A percentile compares a stretch with the other conserved stretches of the same genome.
Evolutionary conservation across 2,329 filamentous ascomycete genomes (phyloP).

Genomic region (Fusarium secorum): DNA sequence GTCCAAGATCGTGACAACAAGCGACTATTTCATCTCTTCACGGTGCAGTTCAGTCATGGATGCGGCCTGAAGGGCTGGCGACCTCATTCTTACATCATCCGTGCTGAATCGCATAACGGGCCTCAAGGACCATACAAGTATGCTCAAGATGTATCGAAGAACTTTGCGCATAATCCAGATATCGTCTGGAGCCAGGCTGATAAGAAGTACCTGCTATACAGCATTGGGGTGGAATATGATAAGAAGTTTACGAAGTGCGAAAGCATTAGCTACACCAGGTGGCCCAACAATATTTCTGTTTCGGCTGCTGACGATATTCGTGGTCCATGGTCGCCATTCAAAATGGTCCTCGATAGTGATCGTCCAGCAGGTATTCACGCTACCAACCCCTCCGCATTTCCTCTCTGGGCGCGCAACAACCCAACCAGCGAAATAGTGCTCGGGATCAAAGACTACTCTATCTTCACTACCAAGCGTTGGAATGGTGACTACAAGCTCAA

Average conservation of each 20-base stretch:
- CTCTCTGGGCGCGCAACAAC: constrained; percentile 38
- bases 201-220: constrained; percentile 54
- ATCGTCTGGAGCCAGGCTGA: constrained; percentile 55
- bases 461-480: not conserved
- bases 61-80: constrained; percentile 58
- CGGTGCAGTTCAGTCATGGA: constrained; percentile 54
- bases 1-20: constrained; percentile 51
- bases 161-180: constrained; percentile 57
- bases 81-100: constrained; percentile 54
- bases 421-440: constrained; percentile 13
- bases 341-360: constrained; percentile 21
- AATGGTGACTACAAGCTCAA: not conserved
- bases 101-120: constrained; percentile 54
- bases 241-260: constrained; percentile 5
- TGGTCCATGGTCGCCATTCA: constrained; percentile 25
- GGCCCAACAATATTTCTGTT: constrained; percentile 41
- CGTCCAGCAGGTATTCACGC: constrained; percentile 15
- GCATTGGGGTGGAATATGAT: constrained; percentile 48
- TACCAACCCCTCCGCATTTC: constrained; percentile 54
- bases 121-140: constrained; percentile 55
- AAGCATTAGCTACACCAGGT: constrained; percentile 19
- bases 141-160: constrained; percentile 49
- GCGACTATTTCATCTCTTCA: constrained; percentile 54
- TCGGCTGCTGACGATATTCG: constrained; percentile 25
- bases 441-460: constrained; percentile 18